Evolutionary conservation across 192 early-diverging fungal genomes (phyloP), one percentile per base, ranked within the genome.

Genomic region (Podila verticillata): DNA sequence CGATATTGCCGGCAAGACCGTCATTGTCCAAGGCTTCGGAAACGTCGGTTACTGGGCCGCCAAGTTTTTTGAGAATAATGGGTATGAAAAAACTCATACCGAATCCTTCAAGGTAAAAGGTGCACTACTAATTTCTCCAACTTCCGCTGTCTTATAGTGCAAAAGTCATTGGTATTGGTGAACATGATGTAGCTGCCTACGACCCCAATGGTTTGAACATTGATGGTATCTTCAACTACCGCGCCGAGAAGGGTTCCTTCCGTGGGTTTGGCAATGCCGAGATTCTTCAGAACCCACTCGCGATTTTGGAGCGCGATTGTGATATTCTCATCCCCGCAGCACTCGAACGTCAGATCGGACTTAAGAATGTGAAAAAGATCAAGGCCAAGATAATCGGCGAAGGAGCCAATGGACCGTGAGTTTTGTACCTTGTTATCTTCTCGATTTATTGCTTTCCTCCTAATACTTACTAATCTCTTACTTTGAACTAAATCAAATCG

Each of bases 41-140:
- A 95, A 95, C 63, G 94, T 95, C 64, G 94, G 94, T 47, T 93
- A 92, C 85, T 93, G 90, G 84, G 92, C 92, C 26, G 89, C 92
- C 57, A 92, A 93, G 73, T 95, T 94, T 86, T 94, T 95, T 63
- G 83, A 91, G 66, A 85, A 87, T 68, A 92, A 93, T 71, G 93
- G 79, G 79, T 85, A 66, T 67, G 63, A 34, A 6, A 6, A 34
- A 5, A 34, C n/a, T n/a, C n/a, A n/a, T n/a, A n/a, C n/a, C n/a
- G n/a, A n/a, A n/a, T n/a, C n/a, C n/a, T n/a, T n/a, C n/a, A n/a
- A n/a, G n/a, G n/a, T n/a, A n/a, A n/a, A n/a, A n/a, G n/a, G n/a
- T n/a, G n/a, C n/a, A n/a, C n/a, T n/a, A n/a, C n/a, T n/a, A n/a
- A n/a, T n/a, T n/a, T n/a, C n/a, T n/a, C n/a, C n/a, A n/a, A n/a